Conservation (phyloP, 2,329 filamentous ascomycete species). For the Orbilia blumenaviensis region DNA sequence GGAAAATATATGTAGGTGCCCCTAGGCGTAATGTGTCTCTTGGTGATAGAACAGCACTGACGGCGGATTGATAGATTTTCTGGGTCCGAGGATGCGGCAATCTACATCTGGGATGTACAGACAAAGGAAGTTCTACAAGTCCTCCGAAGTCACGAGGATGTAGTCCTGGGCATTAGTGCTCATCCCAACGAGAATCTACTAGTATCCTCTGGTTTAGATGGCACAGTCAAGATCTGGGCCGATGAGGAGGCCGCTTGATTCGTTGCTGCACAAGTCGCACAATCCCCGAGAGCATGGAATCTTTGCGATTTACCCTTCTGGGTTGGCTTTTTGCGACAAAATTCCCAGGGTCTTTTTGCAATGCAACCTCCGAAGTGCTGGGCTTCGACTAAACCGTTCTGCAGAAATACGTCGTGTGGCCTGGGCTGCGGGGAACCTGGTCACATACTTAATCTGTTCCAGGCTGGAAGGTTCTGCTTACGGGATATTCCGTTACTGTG, state of each 20-base stretch:
- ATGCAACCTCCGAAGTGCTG: slow-evolving; percentile 35
- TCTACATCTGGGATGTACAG: slow-evolving; percentile 89
- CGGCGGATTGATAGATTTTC: slow-evolving; percentile 60
- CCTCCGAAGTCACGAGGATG: slow-evolving; percentile 68
- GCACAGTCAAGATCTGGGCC: slow-evolving; percentile 71
- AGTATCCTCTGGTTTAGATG: slow-evolving; percentile 71
- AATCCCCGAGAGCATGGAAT: not conserved
- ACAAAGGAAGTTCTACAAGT: slow-evolving; percentile 83
- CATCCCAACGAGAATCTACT: slow-evolving; percentile 67
- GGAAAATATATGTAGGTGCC: slow-evolving; percentile 59
- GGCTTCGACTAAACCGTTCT: not conserved
- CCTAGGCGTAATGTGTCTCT: not conserved
- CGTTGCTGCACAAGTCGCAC: not conserved
- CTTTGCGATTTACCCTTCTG: not conserved
- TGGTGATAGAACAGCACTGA: slow-evolving; percentile 55
- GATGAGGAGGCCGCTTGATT: slow-evolving; percentile 59
- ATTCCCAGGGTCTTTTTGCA: not conserved
- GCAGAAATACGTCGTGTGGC: not conserved
- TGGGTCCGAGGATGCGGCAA: slow-evolving; percentile 70
- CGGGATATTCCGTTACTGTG: slow-evolving; percentile 20
- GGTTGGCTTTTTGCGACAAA: not conserved
- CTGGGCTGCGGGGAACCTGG: slow-evolving; percentile 17
- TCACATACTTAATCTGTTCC: not conserved
- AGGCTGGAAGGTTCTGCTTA: not conserved
- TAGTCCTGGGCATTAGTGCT: slow-evolving; percentile 70